These are phyloP conservation scores for Stylosanthes scabra DNA, from an alignment of 331 rosid genomes.

Conservation along the genomic window DNA sequence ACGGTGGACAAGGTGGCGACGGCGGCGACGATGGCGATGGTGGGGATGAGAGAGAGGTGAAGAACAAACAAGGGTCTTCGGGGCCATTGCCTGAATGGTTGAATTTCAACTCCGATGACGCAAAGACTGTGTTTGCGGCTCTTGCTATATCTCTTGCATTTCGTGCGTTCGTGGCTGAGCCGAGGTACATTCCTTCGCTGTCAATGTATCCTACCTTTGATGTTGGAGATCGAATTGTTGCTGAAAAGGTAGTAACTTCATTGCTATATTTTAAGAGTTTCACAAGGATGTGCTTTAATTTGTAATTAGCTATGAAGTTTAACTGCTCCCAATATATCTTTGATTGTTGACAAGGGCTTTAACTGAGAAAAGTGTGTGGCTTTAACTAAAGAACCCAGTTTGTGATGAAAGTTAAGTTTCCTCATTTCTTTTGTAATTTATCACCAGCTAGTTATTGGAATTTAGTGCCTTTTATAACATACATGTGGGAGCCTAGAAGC, in stretches of 20 bases:
- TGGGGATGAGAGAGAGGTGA: conserved; percentile 57
- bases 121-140: conserved; percentile 87
- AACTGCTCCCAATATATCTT: not conserved
- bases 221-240: conserved; percentile 96
- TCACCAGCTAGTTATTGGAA: not conserved
- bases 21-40: conserved; percentile 50
- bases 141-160: conserved; percentile 89
- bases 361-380: not conserved
- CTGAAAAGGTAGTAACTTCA: conserved; percentile 77
- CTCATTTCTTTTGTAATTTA: not conserved
- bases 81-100: conserved; percentile 77
- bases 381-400: not conserved
- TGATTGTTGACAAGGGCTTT: not conserved
- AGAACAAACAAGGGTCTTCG: conserved; percentile 64
- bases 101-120: conserved; percentile 81
- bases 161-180: conserved; percentile 93
- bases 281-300: not conserved
- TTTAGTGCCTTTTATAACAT: not conserved
- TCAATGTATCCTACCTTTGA: conserved; percentile 99
- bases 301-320: not conserved
- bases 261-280: not conserved
- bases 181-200: conserved; percentile 97
- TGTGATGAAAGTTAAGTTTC: not conserved
- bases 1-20: conserved; percentile 51
- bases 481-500: not conserved